Evolutionary conservation across 176 grass and related monocot species (phyloP).

Genomic region (Aechmea fasciata): DNA sequence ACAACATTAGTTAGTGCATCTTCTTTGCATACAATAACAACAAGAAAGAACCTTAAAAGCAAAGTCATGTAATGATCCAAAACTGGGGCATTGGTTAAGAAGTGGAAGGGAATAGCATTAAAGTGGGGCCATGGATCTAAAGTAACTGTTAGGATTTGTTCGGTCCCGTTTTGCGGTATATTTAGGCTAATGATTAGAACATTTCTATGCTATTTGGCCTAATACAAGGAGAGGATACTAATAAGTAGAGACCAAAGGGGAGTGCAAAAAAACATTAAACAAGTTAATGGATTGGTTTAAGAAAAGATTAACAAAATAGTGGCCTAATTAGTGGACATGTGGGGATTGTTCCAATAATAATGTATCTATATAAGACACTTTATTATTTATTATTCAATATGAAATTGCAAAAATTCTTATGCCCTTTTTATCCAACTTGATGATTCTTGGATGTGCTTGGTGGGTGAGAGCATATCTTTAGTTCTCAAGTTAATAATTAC

Average conservation of each 20-base stretch:
- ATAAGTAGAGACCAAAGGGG: not conserved
- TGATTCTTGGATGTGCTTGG: too few relatives aligned
- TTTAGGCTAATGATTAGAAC: too few relatives aligned
- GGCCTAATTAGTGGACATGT: not conserved
- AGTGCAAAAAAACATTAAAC: not conserved
- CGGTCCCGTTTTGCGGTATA: not conserved
- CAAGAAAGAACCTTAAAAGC: not conserved
- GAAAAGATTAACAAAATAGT: not conserved
- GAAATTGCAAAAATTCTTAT: not conserved
- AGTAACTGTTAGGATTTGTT: not conserved
- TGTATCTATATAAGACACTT: too few relatives aligned
- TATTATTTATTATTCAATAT: not conserved
- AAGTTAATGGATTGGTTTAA: not conserved
- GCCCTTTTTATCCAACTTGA: not conserved
- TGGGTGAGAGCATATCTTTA: too few relatives aligned
- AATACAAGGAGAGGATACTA: too few relatives aligned
- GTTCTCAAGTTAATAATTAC: too few relatives aligned
- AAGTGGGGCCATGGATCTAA: not conserved
- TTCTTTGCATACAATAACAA: not conserved
- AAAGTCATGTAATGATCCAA: too few relatives aligned
- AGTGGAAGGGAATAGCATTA: not conserved
- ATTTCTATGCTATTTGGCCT: too few relatives aligned
- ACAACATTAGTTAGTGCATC: not conserved
- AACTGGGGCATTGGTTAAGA: not conserved
- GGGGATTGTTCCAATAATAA: not conserved